Base-by-base conservation (phyloP, 2,329 filamentous ascomycete genomes). In the Penicillium expansum region DNA sequence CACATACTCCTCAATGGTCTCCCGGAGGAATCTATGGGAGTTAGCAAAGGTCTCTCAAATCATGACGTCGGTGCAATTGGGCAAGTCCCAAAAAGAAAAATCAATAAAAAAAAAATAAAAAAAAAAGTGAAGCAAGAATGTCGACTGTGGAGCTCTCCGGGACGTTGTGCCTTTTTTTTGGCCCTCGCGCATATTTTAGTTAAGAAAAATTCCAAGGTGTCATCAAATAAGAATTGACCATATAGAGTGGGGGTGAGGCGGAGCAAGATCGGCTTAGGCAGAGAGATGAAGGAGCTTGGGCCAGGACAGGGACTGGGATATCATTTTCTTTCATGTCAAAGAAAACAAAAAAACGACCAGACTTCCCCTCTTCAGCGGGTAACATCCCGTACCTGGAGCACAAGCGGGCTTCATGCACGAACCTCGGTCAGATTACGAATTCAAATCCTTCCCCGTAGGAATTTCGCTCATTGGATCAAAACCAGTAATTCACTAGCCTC, bases 1-100 rank as follows among this genome's bases (percentile, higher is more conserved):
- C 59, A 90, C 71, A 70, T 82, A 77, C 82, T 80, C 76, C 82
- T 89, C 74, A 68, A 77, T 79, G 66, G 71, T 74, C 65, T 77
- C 70, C 62, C 72, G 74, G 53, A 79, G 72, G 62, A 78, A 78
- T 69, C 77, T 79, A 66, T 62, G 48, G 54, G 45, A 63, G 63
- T 67, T 52, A 67, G 64, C 56, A 63, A 35, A 35, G 29, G 30
- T 52, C 29, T 56, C 57, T 64, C 45, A 59, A 60, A 62, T 57
- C 27, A 55, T 64, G 62, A 63, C 48, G 60, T 61, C 48, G 50
- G 52, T 48, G 37, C 29, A 56, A 51, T 52, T 55, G 52, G 14
- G 9, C 22, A 43, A 27, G 8, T n/a, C 10, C 22, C 22, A 4
- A 10, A 52, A 48, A 57, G 13, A 50, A 57, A 51, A 52, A 29